Evolutionary conservation across 495 filamentous ascomycete species (phyloP), one percentile per base, ranked within the genome.

Genomic region (Friedmanniomyces endolithicus): DNA sequence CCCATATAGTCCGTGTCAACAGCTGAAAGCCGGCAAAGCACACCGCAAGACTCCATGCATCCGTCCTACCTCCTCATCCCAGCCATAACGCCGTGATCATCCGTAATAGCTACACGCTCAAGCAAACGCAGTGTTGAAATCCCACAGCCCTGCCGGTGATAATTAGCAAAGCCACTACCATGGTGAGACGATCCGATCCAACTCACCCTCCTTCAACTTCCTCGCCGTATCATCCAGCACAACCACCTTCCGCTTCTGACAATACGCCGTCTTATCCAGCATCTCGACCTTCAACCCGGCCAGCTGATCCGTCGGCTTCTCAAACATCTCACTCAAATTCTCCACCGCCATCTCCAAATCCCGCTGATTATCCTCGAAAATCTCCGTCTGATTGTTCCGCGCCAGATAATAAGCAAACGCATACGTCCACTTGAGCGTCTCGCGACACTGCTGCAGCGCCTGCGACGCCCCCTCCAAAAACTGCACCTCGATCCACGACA

Each of bases 401-500:
- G 86, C 85, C 4, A 98, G 79, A 63, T 98, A 98, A 64, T 88
- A 98, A 0, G 92, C 92, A 71, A 98, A 98, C 0, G 92, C 94
- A 65, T 98, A 98, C 0, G 92, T 98, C 92, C 92, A 98, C 73
- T 97, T 97, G 37, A 98, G 74, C 0, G 90, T 98, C 71, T 96
- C 90, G 0, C 92, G 85, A 68, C 92, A 98, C 40, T 88, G 88
- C 70, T 98, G 92, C 22, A 98, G 78, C 8, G 89, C 86, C 68
- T 94, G 88, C 2, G 90, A 95, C 2, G 92, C 94, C 4, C 85
- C 82, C 57, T 94, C 84, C 1, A 98, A 75, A 67, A 96, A 98
- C 64, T 98, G 92, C 16, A 98, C 92, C 65, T 98, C 92, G 53
- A 98, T 98, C 92, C 92, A 98, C 0, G 88, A 95, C 80, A 98